A percentile compares a stretch with the other conserved stretches of the same genome.
Conservation (phyloP, 2,329 filamentous ascomycete species). For the Davidsoniella virescens region DNA sequence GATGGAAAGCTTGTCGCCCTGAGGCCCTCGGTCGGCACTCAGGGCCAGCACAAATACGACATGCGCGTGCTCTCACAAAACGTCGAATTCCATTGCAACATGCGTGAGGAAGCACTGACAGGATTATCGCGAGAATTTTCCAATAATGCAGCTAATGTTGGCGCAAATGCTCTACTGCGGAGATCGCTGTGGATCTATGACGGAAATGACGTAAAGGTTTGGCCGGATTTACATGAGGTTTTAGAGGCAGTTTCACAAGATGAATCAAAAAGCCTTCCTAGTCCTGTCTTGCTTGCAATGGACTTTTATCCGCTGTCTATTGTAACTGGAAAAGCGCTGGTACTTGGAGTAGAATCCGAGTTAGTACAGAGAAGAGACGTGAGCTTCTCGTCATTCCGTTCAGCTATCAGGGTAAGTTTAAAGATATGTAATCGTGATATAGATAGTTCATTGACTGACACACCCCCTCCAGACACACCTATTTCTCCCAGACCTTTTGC, state of each 20-base stretch:
- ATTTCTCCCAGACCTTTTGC: constrained; percentile 76
- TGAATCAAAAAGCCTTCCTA: constrained; percentile 51
- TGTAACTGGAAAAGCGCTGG: constrained; percentile 72
- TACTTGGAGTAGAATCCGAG: constrained; percentile 82
- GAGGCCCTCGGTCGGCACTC: constrained; percentile 68
- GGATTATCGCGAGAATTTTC: constrained; percentile 9
- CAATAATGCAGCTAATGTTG: neutral
- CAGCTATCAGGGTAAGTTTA: constrained; percentile 63
- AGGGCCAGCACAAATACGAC: constrained; percentile 84
- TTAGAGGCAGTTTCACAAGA: constrained; percentile 54
- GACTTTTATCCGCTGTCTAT: constrained; percentile 92
- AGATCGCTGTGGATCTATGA: constrained; percentile 95
- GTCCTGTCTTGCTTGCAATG: constrained; percentile 61
- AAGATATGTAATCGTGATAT: neutral
- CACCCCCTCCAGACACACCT: constrained; percentile 54
- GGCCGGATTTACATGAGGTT: constrained; percentile 78
- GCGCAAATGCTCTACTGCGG: constrained; percentile 29
- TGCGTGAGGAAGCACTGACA: constrained; percentile 56
- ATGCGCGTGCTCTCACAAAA: constrained; percentile 95
- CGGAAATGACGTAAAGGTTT: constrained; percentile 68
- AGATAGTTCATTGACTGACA: neutral
- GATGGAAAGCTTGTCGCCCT: constrained; percentile 91
- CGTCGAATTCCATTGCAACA: constrained; percentile 86
- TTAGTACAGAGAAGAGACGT: constrained; percentile 85
- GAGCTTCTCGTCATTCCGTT: constrained; percentile 77